Evolutionary conservation across 371 early-diverging fungal genomes (phyloP), one percentile per base, ranked within the genome.

Genomic region (Mucor lusitanicus): DNA sequence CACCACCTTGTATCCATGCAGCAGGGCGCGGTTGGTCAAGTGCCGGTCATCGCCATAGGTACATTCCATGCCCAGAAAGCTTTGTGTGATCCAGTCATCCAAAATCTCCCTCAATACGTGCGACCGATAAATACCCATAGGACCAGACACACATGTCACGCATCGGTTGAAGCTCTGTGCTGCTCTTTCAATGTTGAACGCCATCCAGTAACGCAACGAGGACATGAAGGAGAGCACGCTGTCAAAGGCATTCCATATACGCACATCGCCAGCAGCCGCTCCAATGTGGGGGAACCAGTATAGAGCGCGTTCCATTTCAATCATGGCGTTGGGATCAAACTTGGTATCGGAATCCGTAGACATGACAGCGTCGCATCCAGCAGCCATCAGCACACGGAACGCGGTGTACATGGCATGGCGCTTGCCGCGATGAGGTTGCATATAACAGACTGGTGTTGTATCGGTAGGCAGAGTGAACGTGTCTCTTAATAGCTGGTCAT

Each of bases 31-130:
- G 42, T 90, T 90, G 0, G 90, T 89, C 19, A 90, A 76, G 65
- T 90, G 89, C 35, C 82, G 77, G 69, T 90, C 90, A 61, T 90
- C 90, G 8, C 90, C 90, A 67, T 88, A 89, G 7, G 90, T 89
- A 62, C 90, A 89, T 27, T 87, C 77, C 66, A 85, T 78, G 0
- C 87, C 86, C 13, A 88, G 59, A 67, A 90, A 90, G 0, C 76
- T 71, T 44, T 90, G 90, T 2, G 63, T 62, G 42, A 84, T 82
- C 90, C 90, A 89, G 25, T 66, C 70, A 44, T 89, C 90, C 70
- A 88, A 72, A n/a, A 89, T 70, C 21, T 86, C 76, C 28, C 69
- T 65, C 1, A 90, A 59, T 7, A 85, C 87, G 28, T 74, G 69
- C 23, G 85, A 73, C 0, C 83, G 78, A 63, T 90, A 90, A 32